Evolutionary conservation across 148 eudicot genomes (phyloP), one percentile per base, ranked within the genome.

Genomic region (Bassia scoparia): DNA sequence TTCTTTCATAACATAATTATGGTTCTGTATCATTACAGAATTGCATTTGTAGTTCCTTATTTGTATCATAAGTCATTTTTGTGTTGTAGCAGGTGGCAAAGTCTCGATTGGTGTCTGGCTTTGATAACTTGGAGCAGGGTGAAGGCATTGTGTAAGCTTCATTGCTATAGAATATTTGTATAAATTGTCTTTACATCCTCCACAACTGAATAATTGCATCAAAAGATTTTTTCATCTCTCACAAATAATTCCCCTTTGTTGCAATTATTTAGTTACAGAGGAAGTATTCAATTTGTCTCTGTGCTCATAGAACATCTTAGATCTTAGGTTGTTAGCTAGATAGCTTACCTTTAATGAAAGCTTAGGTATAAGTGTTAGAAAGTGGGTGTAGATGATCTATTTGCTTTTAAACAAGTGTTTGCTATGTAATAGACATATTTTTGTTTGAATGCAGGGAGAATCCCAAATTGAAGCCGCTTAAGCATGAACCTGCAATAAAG

Each of bases 401-500:
- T 34, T 35, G 68, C 55, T 65, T 37, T n/a, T 18, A 26, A 27
- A 43, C 38, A 29, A 0, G 31, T 33, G 23, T 27, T 37, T 3
- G 67, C 26, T 44, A 59, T n/a, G 20, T 5, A 60, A 35, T 60
- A 30, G 74, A 58, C 46, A 71, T 18, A 33, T 38, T 44, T 33
- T 35, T 72, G 66, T 56, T 58, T 77, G 34, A 71, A 72, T 76
- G 66, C 90, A 95, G 99, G 79, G 94, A 80, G 61, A 86, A 85
- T 81, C n/a, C 79, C 37, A 87, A 81, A 76, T 30, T 83, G 83
- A 84, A 77, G 69, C 61, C 86, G 35, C 74, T 78, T 49, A 79
- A 49, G 64, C 85, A 82, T 52, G 86, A 53, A 58, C 80, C 79
- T 11, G 29, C 74, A 46, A 68, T 67, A 84, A 76, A 60, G 73